A percentile compares a stretch with the other conserved stretches of the same genome.
Conservation (phyloP, 176 grass and related monocot genomes). For the Oryza coarctata region DNA sequence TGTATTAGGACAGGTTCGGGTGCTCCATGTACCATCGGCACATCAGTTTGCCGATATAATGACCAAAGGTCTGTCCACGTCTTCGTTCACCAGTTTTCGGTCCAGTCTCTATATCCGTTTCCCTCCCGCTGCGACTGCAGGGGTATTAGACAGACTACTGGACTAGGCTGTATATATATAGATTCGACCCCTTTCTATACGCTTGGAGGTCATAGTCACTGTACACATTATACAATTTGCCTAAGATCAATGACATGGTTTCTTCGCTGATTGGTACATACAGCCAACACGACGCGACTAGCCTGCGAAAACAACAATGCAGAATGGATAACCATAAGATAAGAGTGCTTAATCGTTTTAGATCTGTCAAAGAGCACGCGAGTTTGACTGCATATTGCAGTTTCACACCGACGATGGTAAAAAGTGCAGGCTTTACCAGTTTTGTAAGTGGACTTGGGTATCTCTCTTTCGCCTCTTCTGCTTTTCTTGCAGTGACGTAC, state of each 20-base stretch:
- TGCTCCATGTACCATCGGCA: too few relatives aligned
- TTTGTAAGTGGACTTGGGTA: background rate
- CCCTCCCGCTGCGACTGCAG: too few relatives aligned
- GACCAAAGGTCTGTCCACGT: too few relatives aligned
- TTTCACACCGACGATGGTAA: slow-evolving; percentile 11
- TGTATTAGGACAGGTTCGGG: too few relatives aligned
- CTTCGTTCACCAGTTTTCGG: too few relatives aligned
- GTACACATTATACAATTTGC: too few relatives aligned
- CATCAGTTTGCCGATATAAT: too few relatives aligned
- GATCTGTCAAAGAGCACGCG: slow-evolving; percentile 9
- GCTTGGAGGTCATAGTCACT: too few relatives aligned
- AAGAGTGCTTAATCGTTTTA: background rate
- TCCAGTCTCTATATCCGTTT: too few relatives aligned
- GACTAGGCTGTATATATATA: too few relatives aligned
- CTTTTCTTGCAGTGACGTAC: background rate
- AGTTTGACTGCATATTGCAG: slow-evolving; percentile 1
- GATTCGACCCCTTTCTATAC: too few relatives aligned
- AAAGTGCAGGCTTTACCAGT: background rate
- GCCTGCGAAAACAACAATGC: background rate
- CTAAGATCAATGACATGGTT: background rate
- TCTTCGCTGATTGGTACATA: slow-evolving; percentile 20
- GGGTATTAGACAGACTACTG: too few relatives aligned
- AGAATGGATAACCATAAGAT: background rate
- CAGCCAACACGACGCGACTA: background rate
- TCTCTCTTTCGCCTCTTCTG: background rate